Conservation (phyloP, 2,329 filamentous ascomycete species). For the Orbilia quercus region DNA sequence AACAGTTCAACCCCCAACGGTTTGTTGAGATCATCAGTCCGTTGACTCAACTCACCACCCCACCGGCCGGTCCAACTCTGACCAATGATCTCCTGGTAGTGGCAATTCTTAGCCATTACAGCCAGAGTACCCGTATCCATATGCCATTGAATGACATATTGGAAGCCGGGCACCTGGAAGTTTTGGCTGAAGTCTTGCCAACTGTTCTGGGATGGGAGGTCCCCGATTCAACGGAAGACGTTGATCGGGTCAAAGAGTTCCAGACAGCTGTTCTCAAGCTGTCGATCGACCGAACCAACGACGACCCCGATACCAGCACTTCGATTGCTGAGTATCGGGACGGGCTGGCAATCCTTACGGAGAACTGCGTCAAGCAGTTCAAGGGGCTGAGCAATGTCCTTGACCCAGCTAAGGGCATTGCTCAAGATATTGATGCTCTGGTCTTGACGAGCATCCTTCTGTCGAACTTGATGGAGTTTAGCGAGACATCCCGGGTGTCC, state of each 20-base stretch:
- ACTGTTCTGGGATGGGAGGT: conserved; percentile 41
- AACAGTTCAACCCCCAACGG: conserved; percentile 36
- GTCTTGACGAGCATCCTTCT: conserved; percentile 35
- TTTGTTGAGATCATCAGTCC: conserved; percentile 50
- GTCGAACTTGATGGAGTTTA: conserved; percentile 45
- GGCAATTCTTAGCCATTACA: conserved; percentile 40
- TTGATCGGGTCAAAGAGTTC: conserved; percentile 41
- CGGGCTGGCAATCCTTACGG: conserved; percentile 27
- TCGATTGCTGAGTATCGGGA: conserved; percentile 39
- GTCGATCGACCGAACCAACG: conserved; percentile 47
- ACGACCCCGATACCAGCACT: conserved; percentile 32
- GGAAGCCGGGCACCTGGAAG: conserved; percentile 58
- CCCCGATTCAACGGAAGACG: conserved; percentile 13
- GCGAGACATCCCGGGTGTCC: conserved; percentile 37
- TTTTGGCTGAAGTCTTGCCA: conserved; percentile 59
- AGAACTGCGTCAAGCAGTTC: conserved; percentile 36
- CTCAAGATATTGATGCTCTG: conserved; percentile 40
- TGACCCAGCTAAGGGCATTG: conserved; percentile 17
- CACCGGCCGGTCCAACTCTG: conserved; percentile 12
- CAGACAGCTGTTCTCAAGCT: conserved; percentile 46
- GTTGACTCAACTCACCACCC: conserved; percentile 11
- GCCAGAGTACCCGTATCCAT: conserved; percentile 51
- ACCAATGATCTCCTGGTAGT: conserved; percentile 22
- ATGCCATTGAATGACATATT: conserved; percentile 58
- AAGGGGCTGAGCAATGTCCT: conserved; percentile 5